Conservation (phyloP, 495 filamentous ascomycete species). For the Tuber melanosporum region DNA sequence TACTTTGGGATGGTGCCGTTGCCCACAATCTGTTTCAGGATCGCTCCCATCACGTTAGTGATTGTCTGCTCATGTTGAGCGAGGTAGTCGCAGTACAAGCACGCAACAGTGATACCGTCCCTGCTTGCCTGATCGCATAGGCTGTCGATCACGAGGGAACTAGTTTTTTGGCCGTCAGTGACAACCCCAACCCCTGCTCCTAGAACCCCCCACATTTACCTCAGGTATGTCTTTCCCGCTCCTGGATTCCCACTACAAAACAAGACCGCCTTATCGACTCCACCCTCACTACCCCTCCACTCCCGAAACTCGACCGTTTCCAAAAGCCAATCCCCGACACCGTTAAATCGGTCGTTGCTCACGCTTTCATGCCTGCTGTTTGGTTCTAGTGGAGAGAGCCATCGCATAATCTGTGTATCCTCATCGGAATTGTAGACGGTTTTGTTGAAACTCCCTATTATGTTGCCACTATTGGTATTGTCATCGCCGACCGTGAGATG, state of each 20-base stretch:
- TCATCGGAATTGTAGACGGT: not conserved
- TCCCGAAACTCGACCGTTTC: not conserved
- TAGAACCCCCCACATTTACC: not conserved
- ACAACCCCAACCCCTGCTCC: not conserved
- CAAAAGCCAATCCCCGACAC: not conserved
- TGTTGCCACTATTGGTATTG: not conserved
- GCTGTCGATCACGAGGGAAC: not conserved
- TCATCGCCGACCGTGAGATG: not conserved
- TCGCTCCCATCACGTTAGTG: not conserved
- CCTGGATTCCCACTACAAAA: not conserved
- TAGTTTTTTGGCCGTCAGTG: not conserved
- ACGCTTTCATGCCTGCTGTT: not conserved
- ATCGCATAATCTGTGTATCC: not conserved
- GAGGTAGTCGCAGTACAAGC: not conserved
- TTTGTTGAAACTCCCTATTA: not conserved
- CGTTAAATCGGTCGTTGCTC: not conserved
- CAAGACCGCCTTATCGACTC: not conserved
- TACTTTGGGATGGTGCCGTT: fast-evolving
- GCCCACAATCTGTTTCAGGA: not conserved
- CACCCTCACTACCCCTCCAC: not conserved
- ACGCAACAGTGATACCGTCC: not conserved
- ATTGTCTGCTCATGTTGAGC: not conserved
- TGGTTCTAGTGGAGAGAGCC: not conserved
- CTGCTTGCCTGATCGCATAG: not conserved
- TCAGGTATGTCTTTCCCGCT: not conserved